Conservation (phyloP, 2,329 filamentous ascomycete genomes). For the Botrytis medusae region DNA sequence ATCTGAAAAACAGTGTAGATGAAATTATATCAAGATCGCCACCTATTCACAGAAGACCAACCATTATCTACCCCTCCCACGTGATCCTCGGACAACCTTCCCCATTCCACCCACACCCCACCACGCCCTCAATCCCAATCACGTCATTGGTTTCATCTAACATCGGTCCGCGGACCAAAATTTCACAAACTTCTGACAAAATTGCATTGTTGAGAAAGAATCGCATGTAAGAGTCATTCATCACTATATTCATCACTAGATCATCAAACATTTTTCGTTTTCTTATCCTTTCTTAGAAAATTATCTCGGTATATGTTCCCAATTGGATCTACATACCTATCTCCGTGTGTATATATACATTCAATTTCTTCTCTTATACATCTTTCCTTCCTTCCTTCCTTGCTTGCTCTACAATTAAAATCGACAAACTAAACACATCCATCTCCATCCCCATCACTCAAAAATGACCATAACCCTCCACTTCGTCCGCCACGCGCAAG, state of each 20-base stretch:
- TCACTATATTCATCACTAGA: no score
- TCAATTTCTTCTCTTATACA: not conserved
- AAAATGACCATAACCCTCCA: constrained; percentile 50
- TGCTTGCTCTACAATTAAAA: not conserved
- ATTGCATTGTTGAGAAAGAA: not conserved
- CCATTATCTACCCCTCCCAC: not conserved
- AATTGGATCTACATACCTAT: not conserved
- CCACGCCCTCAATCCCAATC: constrained; percentile 2
- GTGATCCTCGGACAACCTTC: constrained; percentile 9
- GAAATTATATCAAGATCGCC: not conserved
- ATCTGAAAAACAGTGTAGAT: not conserved
- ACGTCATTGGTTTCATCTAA: not conserved
- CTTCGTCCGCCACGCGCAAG: constrained; percentile 73
- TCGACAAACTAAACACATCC: not conserved
- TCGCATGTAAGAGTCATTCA: constrained; percentile 1
- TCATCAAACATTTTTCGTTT: not conserved
- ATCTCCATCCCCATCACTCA: no score
- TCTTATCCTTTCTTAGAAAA: not conserved
- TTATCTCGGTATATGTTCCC: not conserved
- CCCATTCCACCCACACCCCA: not conserved
- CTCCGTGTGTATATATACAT: not conserved
- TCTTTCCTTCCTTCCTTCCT: not conserved
- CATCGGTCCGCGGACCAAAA: not conserved
- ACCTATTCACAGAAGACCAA: not conserved
- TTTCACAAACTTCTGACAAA: constrained; percentile 4